phyloP scores from a whole-genome alignment of 306 rosid genomes.

The Sechiopsis laciniata region DNA sequence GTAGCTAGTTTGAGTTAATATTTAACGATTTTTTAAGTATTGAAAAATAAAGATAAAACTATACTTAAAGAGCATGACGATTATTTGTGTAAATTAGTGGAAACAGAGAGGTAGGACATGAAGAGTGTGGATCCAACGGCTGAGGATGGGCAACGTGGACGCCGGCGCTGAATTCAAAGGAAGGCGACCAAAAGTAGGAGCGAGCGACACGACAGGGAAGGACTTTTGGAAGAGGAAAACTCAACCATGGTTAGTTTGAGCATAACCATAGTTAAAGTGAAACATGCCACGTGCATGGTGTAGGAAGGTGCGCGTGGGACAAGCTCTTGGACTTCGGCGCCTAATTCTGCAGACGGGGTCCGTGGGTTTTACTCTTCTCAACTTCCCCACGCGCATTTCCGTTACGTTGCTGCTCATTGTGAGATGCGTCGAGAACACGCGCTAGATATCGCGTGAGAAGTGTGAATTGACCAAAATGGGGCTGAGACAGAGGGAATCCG shows the following conservation, averaged over 20 bases:
- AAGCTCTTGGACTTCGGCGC: constrained; percentile 11
- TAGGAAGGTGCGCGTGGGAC: constrained; percentile 21
- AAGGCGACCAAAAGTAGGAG: too few species aligned
- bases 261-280: not conserved
- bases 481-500: constrained; percentile 10
- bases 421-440: not conserved
- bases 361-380: not conserved
- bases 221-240: not conserved
- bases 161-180: too few species aligned
- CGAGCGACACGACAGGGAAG: not conserved
- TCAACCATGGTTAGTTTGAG: not conserved
- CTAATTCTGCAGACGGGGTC: not conserved
- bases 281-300: not conserved
- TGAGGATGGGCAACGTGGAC: too few species aligned
- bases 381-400: not conserved
- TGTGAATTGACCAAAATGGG: not conserved
- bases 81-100: too few species aligned
- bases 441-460: not conserved
- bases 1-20: too few species aligned
- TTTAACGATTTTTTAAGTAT: too few species aligned
- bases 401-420: not conserved
- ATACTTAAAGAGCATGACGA: too few species aligned
- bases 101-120: too few species aligned
- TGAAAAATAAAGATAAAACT: too few species aligned
- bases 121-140: too few species aligned